Evolutionary conservation across 768 basidiomycete genomes (phyloP), one percentile per base, ranked within the genome.

Genomic region (Tylopilus sp.): DNA sequence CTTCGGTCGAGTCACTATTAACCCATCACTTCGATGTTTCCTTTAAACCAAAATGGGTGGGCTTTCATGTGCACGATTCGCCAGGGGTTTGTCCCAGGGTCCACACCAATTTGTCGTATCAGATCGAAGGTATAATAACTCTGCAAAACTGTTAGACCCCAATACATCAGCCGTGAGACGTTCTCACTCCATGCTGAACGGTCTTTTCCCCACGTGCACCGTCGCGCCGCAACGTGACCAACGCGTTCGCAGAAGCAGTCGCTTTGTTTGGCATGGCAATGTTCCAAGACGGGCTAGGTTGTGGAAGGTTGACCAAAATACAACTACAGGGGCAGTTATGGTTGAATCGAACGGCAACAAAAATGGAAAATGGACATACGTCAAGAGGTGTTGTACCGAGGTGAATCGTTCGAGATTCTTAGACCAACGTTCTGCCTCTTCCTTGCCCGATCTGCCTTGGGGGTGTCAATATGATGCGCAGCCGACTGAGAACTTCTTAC

Each of bases 41-140:
- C 65, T 40, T 33, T 58, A 39, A 66, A 62, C 64, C 65, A 64
- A 47, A 59, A 59, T 15, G 62, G 65, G 50, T 67, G 65, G 15
- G 47, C 55, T 28, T 62, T 66, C 59, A 64, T 57, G 36, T 58
- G 55, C 38, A 57, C 53, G 30, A 66, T 60, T 47, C 65, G 50
- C 64, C 60, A 67, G 15, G 64, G 59, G 18, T 66, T 64, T 10
- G 41, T 49, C 9, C 55, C 51, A 13, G 55, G 45, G 10, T 58
- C 55, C 31, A 35, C 44, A 1, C 50, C 48, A 8, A 44, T 10
- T 31, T 59, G 55, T 22, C 65, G 61, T 40, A 56, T 38, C 7
- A 65, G 44, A 11, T 59, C 65, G 48, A 64, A 65, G 18, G 54
- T 67, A 40, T 67, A 67, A 31, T 62, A 59, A 12, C 60, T 55